These are phyloP conservation scores for Pulicaria dysenterica DNA, from an alignment of 129 eudicot species.

Conservation along the genomic window DNA sequence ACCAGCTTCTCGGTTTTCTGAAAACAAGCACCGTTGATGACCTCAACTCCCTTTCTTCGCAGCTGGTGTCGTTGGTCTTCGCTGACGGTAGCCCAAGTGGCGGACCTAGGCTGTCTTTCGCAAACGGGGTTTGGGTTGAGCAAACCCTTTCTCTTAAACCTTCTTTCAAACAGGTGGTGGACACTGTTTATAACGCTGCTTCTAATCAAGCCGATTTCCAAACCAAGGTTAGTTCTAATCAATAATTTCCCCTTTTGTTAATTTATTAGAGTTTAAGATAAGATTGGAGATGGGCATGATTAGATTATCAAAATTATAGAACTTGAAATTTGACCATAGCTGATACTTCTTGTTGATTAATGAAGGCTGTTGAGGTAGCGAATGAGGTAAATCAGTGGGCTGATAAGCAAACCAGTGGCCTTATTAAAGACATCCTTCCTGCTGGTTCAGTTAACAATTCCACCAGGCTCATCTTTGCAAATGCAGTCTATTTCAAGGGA, in stretches of 20 bases:
- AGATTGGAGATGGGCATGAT: no score
- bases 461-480: conserved; percentile 36
- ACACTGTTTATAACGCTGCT: conserved; percentile 34
- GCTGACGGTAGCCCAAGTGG: conserved; percentile 20
- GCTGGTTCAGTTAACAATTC: background rate
- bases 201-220: conserved; percentile 58
- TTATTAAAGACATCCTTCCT: conserved; percentile 38
- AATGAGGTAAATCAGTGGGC: conserved; percentile 43
- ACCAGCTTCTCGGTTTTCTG: conserved; percentile 27
- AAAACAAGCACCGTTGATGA: conserved; percentile 16
- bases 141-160: conserved; percentile 31
- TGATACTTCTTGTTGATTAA: background rate
- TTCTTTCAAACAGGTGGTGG: conserved; percentile 29
- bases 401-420: conserved; percentile 37
- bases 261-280: no score
- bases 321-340: background rate
- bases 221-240: conserved; percentile 45
- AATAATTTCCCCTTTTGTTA: no score
- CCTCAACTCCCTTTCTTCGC: conserved; percentile 10
- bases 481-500: conserved; percentile 58
- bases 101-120: conserved; percentile 28
- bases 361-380: conserved; percentile 37
- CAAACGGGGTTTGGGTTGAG: conserved; percentile 40
- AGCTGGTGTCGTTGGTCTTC: conserved; percentile 22
- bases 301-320: no score